Percentiles rank a stretch among this genome's conserved stretches.
Evolutionary conservation across 805 yeast species (phyloP).

Genomic region (Scheffersomyces amazonensis): DNA sequence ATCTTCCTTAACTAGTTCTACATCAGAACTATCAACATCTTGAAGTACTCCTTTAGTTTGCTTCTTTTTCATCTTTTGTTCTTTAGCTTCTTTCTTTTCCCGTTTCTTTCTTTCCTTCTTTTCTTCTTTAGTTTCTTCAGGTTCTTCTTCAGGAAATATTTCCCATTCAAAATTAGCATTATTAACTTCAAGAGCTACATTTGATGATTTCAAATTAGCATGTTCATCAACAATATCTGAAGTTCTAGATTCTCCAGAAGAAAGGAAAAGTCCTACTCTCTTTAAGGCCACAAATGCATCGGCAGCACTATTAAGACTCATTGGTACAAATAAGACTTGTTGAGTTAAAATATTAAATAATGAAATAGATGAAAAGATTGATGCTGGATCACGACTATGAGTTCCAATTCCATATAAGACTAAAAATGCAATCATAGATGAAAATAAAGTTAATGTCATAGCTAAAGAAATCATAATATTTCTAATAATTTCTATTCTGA

Average conservation of each 20-base stretch:
- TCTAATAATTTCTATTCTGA: slow-evolving; percentile 59
- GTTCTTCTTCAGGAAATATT: slow-evolving; percentile 16
- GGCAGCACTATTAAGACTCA: slow-evolving; percentile 60
- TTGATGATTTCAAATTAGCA: neutral
- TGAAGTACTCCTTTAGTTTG: neutral
- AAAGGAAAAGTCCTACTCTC: slow-evolving; percentile 52
- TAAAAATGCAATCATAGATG: slow-evolving; percentile 57
- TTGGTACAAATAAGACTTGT: slow-evolving; percentile 62
- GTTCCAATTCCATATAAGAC: slow-evolving; percentile 25
- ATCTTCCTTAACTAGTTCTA: neutral
- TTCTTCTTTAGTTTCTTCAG: slow-evolving; percentile 6
- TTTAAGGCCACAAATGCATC: slow-evolving; percentile 62
- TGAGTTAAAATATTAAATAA: slow-evolving; percentile 56
- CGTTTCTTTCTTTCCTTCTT: slow-evolving; percentile 19
- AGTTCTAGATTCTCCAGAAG: slow-evolving; percentile 30
- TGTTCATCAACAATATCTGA: slow-evolving; percentile 2
- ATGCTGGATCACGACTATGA: slow-evolving; percentile 44
- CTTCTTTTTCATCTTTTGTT: slow-evolving; percentile 4
- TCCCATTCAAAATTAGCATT: slow-evolving; percentile 72
- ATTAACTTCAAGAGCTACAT: slow-evolving; percentile 42
- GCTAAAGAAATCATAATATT: slow-evolving; percentile 61
- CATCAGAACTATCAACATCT: neutral
- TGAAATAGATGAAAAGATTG: slow-evolving; percentile 63
- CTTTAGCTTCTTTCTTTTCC: slow-evolving; percentile 5
- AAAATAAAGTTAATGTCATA: slow-evolving; percentile 59